Evolutionary conservation across 2,329 filamentous ascomycete species (phyloP).

Genomic region (Hymenoscyphus infarciens): DNA sequence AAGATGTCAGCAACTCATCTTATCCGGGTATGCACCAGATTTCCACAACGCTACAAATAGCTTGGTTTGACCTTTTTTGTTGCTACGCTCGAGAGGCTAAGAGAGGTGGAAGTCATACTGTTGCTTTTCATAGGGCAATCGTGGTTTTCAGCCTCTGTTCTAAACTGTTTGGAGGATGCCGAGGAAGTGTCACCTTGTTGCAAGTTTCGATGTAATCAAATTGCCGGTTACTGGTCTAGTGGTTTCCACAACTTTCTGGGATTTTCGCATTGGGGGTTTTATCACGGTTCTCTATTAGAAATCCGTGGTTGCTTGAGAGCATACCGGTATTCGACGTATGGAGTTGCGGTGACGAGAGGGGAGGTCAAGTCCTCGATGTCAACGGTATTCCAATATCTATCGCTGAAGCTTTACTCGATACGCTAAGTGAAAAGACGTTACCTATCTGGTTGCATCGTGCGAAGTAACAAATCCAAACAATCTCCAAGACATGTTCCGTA

Average conservation of each 20-base stretch:
- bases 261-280: no score
- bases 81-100: not conserved
- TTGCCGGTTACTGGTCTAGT: not conserved
- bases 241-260: no score
- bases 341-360: no score
- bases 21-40: not conserved
- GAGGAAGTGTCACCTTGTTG: not conserved
- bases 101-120: not conserved
- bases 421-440: not conserved
- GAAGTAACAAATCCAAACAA: no score
- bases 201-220: not conserved
- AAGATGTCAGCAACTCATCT: not conserved
- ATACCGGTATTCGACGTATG: no score
- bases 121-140: not conserved
- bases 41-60: not conserved
- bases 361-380: no score
- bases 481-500: not conserved
- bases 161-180: not conserved
- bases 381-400: no score
- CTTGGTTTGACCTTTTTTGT: not conserved
- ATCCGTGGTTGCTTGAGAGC: no score
- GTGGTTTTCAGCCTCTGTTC: not conserved
- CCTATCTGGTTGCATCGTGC: not conserved
- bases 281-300: no score
- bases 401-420: not conserved